Evolutionary conservation across 768 basidiomycete species (phyloP), one percentile per base, ranked within the genome.

Genomic region (Epithele typhae): DNA sequence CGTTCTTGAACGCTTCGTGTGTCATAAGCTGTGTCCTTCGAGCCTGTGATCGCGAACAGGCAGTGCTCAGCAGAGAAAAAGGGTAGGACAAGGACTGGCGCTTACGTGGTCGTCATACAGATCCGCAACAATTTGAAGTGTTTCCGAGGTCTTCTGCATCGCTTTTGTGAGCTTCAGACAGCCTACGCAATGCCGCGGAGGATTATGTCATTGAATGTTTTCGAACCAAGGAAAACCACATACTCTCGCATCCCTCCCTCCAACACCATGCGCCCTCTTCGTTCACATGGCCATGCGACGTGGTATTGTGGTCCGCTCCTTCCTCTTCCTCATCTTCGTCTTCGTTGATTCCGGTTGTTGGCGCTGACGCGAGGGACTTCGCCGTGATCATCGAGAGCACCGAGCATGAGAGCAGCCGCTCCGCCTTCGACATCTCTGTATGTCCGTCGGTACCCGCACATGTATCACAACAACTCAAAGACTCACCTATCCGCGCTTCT

Each of bases 231-330:
- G 25, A 33, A 25, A 35, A 37, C 22, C 27, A 14, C 19, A 40
- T 55, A 87, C 87, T 81, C 60, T 75, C 64, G 60, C 90, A 92
- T 3, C 73, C 74, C 43, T 92, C 87, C 21, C 81, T 74, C 89
- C 90, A 94, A 62, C 89, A 91, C 87, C 91, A 88, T 3, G 87
- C 89, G 1, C 87, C 84, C 21, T 87, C 77, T 8, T 72, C 69
- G 52, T 91, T 92, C 44, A 81, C 56, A 40, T 84, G 58, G 0
- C 85, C 84, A 30, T 57, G 43, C 35, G 44, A 36, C 18, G 58
- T 59, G 3, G 64, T 52, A 12, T 66, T 64, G 11, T 71, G 73
- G 43, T 65, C 64, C 40, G 27, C 27, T n/a, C 17, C 9, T 17
- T 36, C 35, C 17, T 79, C 77, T 27, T 81, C 76, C 34, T 76